phyloP scores from a whole-genome alignment of 768 basidiomycete genomes.

The Psilocybe cubensis region DNA sequence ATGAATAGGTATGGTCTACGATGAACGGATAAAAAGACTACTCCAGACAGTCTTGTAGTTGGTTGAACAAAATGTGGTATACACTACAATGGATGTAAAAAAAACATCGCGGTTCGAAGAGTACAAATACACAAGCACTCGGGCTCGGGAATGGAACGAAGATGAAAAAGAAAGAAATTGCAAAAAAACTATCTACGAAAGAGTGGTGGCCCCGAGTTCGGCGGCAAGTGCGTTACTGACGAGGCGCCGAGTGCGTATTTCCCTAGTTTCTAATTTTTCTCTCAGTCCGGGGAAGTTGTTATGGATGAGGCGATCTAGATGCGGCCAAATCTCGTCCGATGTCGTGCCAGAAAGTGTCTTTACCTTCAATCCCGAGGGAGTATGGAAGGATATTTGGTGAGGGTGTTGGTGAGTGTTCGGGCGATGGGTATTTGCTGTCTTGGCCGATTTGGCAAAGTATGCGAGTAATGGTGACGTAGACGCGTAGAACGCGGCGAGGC shows the following conservation, averaged over 20 bases:
- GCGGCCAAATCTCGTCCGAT: constrained; percentile 91
- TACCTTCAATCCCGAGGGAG: constrained; percentile 51
- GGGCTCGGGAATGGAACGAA: neutral
- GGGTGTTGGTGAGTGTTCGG: constrained; percentile 47
- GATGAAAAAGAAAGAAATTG: neutral
- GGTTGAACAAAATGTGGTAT: neutral
- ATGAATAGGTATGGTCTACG: constrained; percentile 60
- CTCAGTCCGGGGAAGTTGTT: constrained; percentile 60
- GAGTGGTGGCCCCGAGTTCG: constrained; percentile 24
- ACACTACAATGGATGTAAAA: constrained; percentile 1
- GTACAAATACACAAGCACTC: constrained; percentile 7
- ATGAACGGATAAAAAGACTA: constrained; percentile 26
- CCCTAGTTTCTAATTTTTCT: constrained; percentile 47
- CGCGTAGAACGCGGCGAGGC: constrained; percentile 76
- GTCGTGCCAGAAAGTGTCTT: constrained; percentile 71
- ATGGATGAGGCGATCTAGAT: constrained; percentile 66
- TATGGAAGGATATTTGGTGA: constrained; percentile 52
- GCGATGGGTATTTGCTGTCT: constrained; percentile 25
- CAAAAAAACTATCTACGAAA: constrained; percentile 3
- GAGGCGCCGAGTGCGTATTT: constrained; percentile 49
- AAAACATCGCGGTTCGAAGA: neutral
- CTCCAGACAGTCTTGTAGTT: neutral
- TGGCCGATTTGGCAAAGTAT: constrained; percentile 56
- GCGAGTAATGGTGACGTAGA: constrained; percentile 81
- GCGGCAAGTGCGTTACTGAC: constrained; percentile 57